Evolutionary conservation across 2,329 filamentous ascomycete species (phyloP).

Genomic region (Leptographium procerum): DNA sequence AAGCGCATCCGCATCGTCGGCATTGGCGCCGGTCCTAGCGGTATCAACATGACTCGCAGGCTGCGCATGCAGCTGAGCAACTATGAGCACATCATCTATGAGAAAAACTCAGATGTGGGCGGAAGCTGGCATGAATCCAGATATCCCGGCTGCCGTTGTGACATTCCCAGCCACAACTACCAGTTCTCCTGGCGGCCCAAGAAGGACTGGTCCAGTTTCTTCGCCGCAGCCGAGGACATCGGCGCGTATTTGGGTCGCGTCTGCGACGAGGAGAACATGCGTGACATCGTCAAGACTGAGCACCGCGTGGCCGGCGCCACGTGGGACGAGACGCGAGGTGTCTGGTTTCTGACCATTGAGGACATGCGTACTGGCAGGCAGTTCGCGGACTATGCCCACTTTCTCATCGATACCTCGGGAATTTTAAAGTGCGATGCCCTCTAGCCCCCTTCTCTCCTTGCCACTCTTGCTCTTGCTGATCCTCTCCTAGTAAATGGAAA

Average conservation of each 20-base stretch:
- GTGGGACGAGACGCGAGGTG: slow-evolving; percentile 31
- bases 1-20: slow-evolving; percentile 31
- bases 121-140: slow-evolving; percentile 49
- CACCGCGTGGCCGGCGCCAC: slow-evolving; percentile 30
- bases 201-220: slow-evolving; percentile 47
- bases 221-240: slow-evolving; percentile 43
- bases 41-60: slow-evolving; percentile 33
- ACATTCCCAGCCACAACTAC: slow-evolving; percentile 49
- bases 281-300: slow-evolving; percentile 28
- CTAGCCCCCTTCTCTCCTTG: too few species aligned
- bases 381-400: slow-evolving; percentile 35
- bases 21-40: slow-evolving; percentile 33
- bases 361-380: slow-evolving; percentile 25
- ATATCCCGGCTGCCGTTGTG: slow-evolving; percentile 46
- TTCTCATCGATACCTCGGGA: slow-evolving; percentile 37
- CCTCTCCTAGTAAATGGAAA: slow-evolving; percentile 33
- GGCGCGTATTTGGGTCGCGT: slow-evolving; percentile 37
- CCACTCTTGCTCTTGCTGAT: neutral
- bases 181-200: slow-evolving; percentile 52
- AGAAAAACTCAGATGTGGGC: slow-evolving; percentile 43
- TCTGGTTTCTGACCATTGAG: slow-evolving; percentile 30
- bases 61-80: slow-evolving; percentile 28
- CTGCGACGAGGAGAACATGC: slow-evolving; percentile 33
- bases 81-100: slow-evolving; percentile 39
- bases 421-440: slow-evolving; percentile 38